Evolutionary conservation across 495 filamentous ascomycete species (phyloP).

Genomic region (Hypoxylon lenormandii): DNA sequence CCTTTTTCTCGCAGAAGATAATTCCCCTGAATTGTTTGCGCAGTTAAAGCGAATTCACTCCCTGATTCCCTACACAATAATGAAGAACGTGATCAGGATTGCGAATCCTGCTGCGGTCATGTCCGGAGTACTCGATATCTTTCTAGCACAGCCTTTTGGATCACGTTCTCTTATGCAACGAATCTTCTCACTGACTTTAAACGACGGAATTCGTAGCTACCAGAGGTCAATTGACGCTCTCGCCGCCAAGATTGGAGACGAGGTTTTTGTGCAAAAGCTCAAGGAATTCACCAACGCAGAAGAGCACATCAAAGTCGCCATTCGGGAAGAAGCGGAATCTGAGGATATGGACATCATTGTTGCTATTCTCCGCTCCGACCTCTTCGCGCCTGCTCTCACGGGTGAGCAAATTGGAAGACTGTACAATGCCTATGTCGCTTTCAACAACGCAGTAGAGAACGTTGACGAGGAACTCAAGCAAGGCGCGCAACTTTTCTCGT

Average conservation of each 20-base stretch:
- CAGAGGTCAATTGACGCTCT: constrained; percentile 87
- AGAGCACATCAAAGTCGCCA: constrained; percentile 76
- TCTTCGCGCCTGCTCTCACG: constrained; percentile 74
- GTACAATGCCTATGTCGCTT: constrained; percentile 96
- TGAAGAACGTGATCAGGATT: constrained; percentile 96
- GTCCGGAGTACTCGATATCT: constrained; percentile 90
- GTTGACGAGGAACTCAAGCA: constrained; percentile 87
- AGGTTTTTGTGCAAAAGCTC: constrained; percentile 82
- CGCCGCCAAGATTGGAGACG: constrained; percentile 77
- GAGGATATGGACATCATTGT: constrained; percentile 87
- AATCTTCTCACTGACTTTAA: constrained; percentile 89
- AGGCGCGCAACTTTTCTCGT: constrained; percentile 88
- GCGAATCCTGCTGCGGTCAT: constrained; percentile 97
- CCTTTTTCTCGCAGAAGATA: constrained; percentile 96
- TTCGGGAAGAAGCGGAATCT: constrained; percentile 74
- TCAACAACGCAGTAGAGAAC: constrained; percentile 93
- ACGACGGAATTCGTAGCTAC: constrained; percentile 85
- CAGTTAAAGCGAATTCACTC: constrained; percentile 94
- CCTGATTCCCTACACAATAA: constrained; percentile 86
- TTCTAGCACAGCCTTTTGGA: constrained; percentile 93
- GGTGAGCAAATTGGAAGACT: constrained; percentile 80
- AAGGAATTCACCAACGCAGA: constrained; percentile 79
- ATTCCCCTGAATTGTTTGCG: constrained; percentile 93
- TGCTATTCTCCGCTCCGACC: constrained; percentile 79
- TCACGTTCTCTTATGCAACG: constrained; percentile 89